phyloP scores from a whole-genome alignment of 163 green algal genomes.

The Coccomyxa subellipsoidea region DNA sequence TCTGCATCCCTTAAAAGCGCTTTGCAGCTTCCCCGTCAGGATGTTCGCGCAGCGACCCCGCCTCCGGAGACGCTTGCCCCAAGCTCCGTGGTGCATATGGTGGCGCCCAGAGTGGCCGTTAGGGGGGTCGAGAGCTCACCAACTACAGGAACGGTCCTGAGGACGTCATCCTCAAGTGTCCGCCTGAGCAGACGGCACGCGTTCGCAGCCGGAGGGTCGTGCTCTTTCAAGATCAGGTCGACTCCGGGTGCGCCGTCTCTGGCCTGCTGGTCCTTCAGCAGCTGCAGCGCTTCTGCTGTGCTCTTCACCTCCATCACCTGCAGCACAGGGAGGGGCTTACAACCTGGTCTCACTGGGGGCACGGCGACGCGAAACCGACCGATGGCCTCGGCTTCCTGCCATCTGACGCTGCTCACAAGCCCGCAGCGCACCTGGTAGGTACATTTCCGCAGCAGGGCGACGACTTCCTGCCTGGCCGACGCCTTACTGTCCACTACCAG shows the following conservation, averaged over 20 bases:
- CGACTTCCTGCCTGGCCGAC: constrained; percentile 20
- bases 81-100: too few species aligned
- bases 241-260: constrained; percentile 20
- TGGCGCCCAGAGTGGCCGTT: neutral
- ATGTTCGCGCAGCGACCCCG: neutral
- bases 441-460: constrained; percentile 42
- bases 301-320: constrained; percentile 53
- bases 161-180: constrained; percentile 27
- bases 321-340: neutral
- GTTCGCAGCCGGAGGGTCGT: constrained; percentile 58
- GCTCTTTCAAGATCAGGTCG: constrained; percentile 70
- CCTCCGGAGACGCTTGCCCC: too few species aligned
- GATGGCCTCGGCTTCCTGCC: neutral
- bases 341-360: neutral
- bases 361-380: neutral
- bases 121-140: constrained; percentile 21
- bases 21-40: neutral
- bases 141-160: constrained; percentile 47
- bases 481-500: constrained; percentile 45
- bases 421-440: constrained; percentile 33
- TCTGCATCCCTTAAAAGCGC: neutral
- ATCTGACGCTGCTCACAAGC: neutral
- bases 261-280: constrained; percentile 30
- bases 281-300: constrained; percentile 44
- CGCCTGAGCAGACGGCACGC: constrained; percentile 51